phyloP scores from a whole-genome alignment of 179 eudicot species.

The Beta lomatogona region DNA sequence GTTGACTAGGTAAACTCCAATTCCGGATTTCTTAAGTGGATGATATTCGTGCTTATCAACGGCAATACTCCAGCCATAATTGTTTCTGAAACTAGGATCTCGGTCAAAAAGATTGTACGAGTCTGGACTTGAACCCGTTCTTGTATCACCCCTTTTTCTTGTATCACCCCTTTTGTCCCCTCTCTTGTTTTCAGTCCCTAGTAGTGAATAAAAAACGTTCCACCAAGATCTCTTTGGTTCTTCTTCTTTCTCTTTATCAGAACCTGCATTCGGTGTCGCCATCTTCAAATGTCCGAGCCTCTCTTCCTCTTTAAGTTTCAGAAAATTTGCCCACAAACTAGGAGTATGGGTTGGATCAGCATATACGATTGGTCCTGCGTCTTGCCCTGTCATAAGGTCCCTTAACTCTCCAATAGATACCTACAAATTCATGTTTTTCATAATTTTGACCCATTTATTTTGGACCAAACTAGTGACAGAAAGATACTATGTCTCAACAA shows the following conservation, averaged over 20 bases:
- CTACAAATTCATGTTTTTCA: constrained; percentile 26
- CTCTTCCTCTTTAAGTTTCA: constrained; percentile 41
- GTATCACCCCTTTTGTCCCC: constrained; percentile 15
- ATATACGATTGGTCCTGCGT: constrained; percentile 60
- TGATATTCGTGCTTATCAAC: constrained; percentile 52
- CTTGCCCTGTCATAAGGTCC: constrained; percentile 49
- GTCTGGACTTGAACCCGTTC: constrained; percentile 53
- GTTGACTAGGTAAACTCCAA: constrained; percentile 76
- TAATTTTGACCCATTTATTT: too few species aligned
- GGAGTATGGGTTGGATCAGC: constrained; percentile 46
- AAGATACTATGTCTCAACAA: too few species aligned
- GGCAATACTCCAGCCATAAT: constrained; percentile 77
- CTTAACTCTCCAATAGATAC: constrained; percentile 49
- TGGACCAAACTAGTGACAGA: too few species aligned
- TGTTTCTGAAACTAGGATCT: constrained; percentile 61
- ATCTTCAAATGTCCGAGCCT: constrained; percentile 44
- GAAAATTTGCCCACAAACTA: constrained; percentile 51
- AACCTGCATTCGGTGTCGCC: constrained; percentile 24
- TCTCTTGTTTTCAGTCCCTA: constrained; percentile 37
- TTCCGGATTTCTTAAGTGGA: constrained; percentile 56
- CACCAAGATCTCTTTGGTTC: constrained; percentile 47
- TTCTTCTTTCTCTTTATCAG: constrained; percentile 23
- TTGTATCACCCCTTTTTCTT: constrained; percentile 35
- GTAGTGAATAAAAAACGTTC: constrained; percentile 42
- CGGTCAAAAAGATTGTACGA: constrained; percentile 61